Base-by-base conservation (phyloP, 768 basidiomycete genomes). In the Suillus fuscotomentosus region DNA sequence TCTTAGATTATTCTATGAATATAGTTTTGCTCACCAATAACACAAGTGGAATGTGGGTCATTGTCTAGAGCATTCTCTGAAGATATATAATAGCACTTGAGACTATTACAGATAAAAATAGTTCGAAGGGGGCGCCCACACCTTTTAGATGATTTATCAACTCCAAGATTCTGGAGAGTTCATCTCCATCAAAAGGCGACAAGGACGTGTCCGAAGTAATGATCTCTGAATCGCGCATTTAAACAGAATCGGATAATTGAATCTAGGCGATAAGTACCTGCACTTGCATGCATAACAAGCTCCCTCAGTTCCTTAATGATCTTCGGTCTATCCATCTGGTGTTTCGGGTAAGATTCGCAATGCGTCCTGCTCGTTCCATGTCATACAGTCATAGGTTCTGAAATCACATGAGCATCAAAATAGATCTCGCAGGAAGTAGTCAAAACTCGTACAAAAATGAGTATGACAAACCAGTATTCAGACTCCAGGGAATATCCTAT, bases 281-380 rank as follows among this genome's bases (percentile, higher is more conserved):
- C 24, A 45, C 36, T 53, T 22, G 63, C 57, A 38, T 63, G 55
- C 9, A 63, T 48, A 17, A 39, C 24, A n/a, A 63, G 39, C 22
- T 14, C 63, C 15, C 63, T 57, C 11, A 63, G 63, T 61, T 63
- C 63, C 42, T 61, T 63, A 14, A 63, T 15, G 20, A 36, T 45
- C 8, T 47, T 13, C 20, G 1, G 4, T 24, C 38, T 38, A 41
- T 57, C 1, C 14, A 57, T 39, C 22, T 24, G 9, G 5, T 41
- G 24, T 8, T 48, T 48, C 42, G 60, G 56, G 14, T 63, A 63
- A 15, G 2, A 22, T 60, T 63, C 63, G 22, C 57, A 63, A 34
- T 63, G 63, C 13, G 48, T 43, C 63, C 63, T 63, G 42, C 5
- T 57, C 38, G 22, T 22, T n/a, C 48, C 45, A 60, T 36, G 22